Base-by-base conservation (phyloP, 257 asterid species). In the Handroanthus guayacan region DNA sequence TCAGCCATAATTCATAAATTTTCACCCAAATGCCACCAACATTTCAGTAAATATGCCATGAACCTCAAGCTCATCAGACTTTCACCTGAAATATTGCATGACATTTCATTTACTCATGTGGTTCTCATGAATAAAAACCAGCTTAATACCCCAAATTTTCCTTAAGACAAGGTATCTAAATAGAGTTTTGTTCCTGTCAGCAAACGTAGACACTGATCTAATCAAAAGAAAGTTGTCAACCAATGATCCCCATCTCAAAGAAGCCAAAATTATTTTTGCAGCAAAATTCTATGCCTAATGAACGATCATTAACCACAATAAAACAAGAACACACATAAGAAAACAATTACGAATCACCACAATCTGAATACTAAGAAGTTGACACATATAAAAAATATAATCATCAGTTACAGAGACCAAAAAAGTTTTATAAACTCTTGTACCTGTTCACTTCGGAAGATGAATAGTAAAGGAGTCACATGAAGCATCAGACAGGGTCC, bases 391-490 rank as follows among this genome's bases (percentile, higher is more conserved):
- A 57, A 51, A 60, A 76, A 44, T 37, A 56, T 4, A 74, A 56
- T 54, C 38, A 65, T 44, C 60, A 41, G 62, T 67, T 34, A 55
- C 16, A 6, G 68, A 78, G 50, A 66, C 31, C 51, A 62, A 20
- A 60, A 72, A 45, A 52, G 48, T 14, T 17, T 36, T 37, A 60
- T 25, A 67, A 61, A 62, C 52, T 63, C 4, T 25, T 45, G 77
- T 82, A 89, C 97, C 91, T 79, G 67, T 62, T 58, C 78, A 76
- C 57, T 79, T 63, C 47, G 79, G 83, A 71, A 71, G 65, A 60
- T 65, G 83, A 75, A 57, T 63, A 43, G 80, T 71, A 62, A 39
- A 71, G 56, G 85, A 81, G 38, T 55, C 79, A 67, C 74, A 60
- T 9, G 84, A 81, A 65, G 62, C 76, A 82, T 75, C 78, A 47